A percentile compares a stretch with the other conserved stretches of the same genome.
Conservation (phyloP, 1,139 yeast species). For the Petasospora rhodanensis region DNA sequence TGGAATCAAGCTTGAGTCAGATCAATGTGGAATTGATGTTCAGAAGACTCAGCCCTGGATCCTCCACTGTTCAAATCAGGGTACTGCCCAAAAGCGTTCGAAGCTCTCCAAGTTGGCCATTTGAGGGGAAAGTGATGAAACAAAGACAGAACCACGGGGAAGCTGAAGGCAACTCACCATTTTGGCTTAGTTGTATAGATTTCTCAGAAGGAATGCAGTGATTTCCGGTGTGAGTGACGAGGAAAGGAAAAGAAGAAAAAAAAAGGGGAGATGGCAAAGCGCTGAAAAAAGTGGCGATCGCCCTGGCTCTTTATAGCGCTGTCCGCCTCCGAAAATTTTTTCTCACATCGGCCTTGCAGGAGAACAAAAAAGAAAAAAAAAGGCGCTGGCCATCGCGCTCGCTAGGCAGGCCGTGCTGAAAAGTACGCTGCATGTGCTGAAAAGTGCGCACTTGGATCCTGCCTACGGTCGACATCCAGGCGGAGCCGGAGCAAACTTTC, state of each 20-base stretch:
- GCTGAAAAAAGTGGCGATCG: conserved; percentile 13
- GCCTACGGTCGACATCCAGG: no score
- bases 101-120: background rate
- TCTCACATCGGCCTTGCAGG: conserved; percentile 5
- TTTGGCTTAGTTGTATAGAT: conserved; percentile 8
- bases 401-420: no score
- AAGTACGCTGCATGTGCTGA: no score
- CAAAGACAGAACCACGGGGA: no score
- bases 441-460: no score
- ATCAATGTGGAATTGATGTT: no score
- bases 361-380: background rate
- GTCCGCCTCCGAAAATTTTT: conserved; percentile 2
- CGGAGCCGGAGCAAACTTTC: no score
- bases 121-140: background rate
- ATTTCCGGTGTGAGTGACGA: conserved; percentile 10
- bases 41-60: no score
- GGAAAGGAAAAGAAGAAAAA: conserved; percentile 3
- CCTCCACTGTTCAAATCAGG: no score
- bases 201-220: conserved; percentile 10
- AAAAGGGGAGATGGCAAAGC: background rate
- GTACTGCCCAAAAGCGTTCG: no score
- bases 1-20: no score
- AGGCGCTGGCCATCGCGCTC: no score
- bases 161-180: conserved; percentile 14
- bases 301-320: conserved; percentile 8